Conservation (phyloP, 2,329 filamentous ascomycete genomes). For the Sclerotinia glacialis region DNA sequence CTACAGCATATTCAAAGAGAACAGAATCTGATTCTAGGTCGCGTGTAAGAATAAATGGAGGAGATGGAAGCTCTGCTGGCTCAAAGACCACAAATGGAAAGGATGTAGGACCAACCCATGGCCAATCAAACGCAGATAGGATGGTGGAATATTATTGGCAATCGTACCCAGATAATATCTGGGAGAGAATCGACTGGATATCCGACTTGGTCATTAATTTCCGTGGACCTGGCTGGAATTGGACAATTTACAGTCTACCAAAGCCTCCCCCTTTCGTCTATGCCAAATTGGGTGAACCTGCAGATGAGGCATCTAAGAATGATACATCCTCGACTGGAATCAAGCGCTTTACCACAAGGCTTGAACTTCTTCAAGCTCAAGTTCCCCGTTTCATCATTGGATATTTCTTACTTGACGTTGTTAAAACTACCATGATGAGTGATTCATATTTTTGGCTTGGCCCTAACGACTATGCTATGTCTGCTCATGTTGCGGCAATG, state of each 20-base stretch:
- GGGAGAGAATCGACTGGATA: slow-evolving; percentile 53
- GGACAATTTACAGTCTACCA: slow-evolving; percentile 51
- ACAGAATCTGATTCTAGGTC: slow-evolving; percentile 1
- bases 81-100: neutral
- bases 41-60: slow-evolving; percentile 26
- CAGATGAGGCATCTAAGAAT: slow-evolving; percentile 37
- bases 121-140: neutral
- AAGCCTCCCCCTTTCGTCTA: slow-evolving; percentile 46
- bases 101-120: neutral
- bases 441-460: slow-evolving; percentile 75
- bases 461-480: slow-evolving; percentile 44
- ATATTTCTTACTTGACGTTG: slow-evolving; percentile 67
- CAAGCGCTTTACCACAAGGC: slow-evolving; percentile 44
- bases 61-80: neutral
- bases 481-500: slow-evolving; percentile 46
- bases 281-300: slow-evolving; percentile 40
- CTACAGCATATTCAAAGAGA: neutral
- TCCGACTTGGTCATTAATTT: slow-evolving; percentile 54
- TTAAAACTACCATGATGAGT: slow-evolving; percentile 66
- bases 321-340: slow-evolving; percentile 48
- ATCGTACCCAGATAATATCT: slow-evolving; percentile 52
- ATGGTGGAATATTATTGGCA: slow-evolving; percentile 57
- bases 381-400: slow-evolving; percentile 49
- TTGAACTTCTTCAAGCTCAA: slow-evolving; percentile 47
- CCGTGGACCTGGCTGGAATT: slow-evolving; percentile 59